These are phyloP conservation scores for Tetrahymena thermophila DNA, from an alignment of 73 alveolate species.

Conservation along the genomic window DNA sequence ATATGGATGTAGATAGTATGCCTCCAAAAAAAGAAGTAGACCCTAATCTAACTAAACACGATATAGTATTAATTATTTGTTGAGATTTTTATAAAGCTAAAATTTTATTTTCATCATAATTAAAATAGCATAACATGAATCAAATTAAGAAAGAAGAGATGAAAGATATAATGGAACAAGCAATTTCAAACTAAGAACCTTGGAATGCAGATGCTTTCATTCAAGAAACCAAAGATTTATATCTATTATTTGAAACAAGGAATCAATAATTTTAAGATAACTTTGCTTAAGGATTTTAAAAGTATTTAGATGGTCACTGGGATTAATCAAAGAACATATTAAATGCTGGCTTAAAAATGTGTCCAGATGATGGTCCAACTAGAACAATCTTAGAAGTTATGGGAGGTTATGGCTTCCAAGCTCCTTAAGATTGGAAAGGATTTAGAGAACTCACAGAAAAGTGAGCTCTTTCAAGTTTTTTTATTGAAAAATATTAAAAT, in stretches of 20 bases:
- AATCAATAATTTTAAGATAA: conserved; percentile 21
- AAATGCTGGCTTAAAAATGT: conserved; percentile 30
- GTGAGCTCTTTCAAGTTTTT: conserved; percentile 11
- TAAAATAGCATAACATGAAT: background rate
- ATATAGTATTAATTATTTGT: background rate
- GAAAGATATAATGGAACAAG: background rate
- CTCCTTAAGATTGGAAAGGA: conserved; percentile 87
- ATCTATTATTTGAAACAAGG: background rate
- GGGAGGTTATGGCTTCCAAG: conserved; percentile 45
- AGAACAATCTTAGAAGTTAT: conserved; percentile 49
- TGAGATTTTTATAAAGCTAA: no score
- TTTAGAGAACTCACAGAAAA: conserved; percentile 75
- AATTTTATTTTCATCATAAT: no score
- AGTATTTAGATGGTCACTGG: conserved; percentile 55
- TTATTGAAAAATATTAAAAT: background rate
- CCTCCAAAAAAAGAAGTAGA: conserved; percentile 34
- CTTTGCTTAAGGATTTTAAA: conserved; percentile 33
- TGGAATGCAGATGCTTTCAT: conserved; percentile 17
- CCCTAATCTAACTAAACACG: background rate
- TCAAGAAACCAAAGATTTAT: conserved; percentile 25
- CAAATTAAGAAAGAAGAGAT: conserved; percentile 38
- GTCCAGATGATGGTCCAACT: conserved; percentile 70
- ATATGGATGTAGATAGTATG: conserved; percentile 46
- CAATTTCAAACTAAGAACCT: conserved; percentile 1
- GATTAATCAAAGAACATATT: conserved; percentile 40